These are phyloP conservation scores for Macrotyloma uniflorum DNA, from an alignment of 306 rosid species.

Conservation along the genomic window DNA sequence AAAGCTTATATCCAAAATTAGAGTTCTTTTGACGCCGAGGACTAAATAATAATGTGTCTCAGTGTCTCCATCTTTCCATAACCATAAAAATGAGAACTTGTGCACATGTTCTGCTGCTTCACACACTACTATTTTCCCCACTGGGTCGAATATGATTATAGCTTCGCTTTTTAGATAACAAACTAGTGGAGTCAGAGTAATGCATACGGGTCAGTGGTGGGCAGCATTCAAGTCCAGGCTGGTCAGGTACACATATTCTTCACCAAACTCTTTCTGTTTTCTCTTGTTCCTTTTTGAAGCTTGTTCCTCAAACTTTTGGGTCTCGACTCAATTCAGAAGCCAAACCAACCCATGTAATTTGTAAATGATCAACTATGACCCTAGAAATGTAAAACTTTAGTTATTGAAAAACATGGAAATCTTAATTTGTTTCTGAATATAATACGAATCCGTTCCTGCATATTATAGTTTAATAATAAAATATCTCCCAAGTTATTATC, in stretches of 20 bases:
- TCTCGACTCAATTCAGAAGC: not conserved
- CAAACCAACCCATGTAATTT: too few species aligned
- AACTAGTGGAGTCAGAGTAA: not conserved
- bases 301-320: not conserved
- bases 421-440: too few species aligned
- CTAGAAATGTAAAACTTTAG: too few species aligned
- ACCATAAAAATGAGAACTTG: too few species aligned
- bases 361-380: too few species aligned
- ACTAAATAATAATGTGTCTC: not conserved
- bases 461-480: too few species aligned
- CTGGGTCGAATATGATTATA: not conserved
- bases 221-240: slow-evolving; percentile 13
- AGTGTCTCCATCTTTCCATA: not conserved
- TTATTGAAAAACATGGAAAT: too few species aligned
- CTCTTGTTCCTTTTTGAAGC: not conserved
- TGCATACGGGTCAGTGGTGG: slow-evolving; percentile 7
- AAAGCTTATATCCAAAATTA: not conserved
- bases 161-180: not conserved
- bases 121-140: not conserved
- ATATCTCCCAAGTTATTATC: too few species aligned
- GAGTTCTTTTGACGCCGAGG: not conserved
- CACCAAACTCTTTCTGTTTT: not conserved
- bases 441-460: too few species aligned
- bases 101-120: not conserved
- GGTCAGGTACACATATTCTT: slow-evolving; percentile 12